Evolutionary conservation across 352 stramenopile species (phyloP).

Genomic region (Stephanocyclus meneghinianus): DNA sequence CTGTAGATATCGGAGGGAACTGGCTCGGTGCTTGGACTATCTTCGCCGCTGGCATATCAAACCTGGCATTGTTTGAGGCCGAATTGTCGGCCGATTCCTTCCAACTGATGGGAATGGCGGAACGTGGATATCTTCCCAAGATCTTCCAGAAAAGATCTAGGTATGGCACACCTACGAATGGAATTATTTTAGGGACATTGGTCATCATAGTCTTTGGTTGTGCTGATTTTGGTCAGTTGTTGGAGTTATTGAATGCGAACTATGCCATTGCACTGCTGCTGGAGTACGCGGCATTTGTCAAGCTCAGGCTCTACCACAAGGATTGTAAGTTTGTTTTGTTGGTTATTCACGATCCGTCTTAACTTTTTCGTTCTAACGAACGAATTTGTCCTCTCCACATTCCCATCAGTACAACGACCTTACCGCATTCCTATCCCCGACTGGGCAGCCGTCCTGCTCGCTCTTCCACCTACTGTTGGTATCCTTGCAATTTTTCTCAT

Average conservation of each 20-base stretch:
- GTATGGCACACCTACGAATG: conserved; percentile 83
- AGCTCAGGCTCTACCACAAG: conserved; percentile 84
- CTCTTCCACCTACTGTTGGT: conserved; percentile 39
- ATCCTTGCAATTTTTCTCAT: conserved; percentile 33
- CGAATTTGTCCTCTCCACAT: background rate
- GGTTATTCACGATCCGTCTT: background rate
- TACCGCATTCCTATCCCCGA: conserved; percentile 62
- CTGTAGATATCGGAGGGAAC: conserved; percentile 85
- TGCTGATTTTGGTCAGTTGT: conserved; percentile 82
- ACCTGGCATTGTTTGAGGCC: conserved; percentile 92
- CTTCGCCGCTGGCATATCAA: conserved; percentile 83
- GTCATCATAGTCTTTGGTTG: conserved; percentile 88
- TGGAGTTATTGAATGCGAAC: conserved; percentile 90
- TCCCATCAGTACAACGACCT: conserved; percentile 44
- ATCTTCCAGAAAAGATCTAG: conserved; percentile 84
- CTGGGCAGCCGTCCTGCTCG: conserved; percentile 36
- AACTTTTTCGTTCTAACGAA: background rate
- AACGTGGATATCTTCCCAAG: conserved; percentile 87
- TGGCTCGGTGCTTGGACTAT: conserved; percentile 89
- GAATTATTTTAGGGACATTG: conserved; percentile 87
- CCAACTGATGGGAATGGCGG: conserved; percentile 84
- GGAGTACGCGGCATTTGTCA: conserved; percentile 89
- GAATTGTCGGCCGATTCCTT: conserved; percentile 92
- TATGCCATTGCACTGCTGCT: conserved; percentile 88
- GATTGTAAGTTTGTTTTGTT: conserved; percentile 37